Conservation (phyloP, 176 grass and related monocot species). For the Cenchrus americanus region DNA sequence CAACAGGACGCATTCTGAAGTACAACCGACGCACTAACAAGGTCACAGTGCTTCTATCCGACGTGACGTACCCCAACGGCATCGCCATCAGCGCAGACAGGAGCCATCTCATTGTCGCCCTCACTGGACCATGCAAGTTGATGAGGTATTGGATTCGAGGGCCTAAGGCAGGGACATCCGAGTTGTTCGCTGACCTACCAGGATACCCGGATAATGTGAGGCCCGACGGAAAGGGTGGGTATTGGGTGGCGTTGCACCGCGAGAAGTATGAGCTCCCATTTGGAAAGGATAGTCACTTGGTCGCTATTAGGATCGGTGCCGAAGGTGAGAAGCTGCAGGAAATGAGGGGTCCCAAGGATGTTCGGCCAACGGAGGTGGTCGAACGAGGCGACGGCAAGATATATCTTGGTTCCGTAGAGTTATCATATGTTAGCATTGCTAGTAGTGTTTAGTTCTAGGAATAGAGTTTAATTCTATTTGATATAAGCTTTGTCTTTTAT, state of each 20-base stretch:
- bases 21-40: not conserved
- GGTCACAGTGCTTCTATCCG: not conserved
- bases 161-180: not conserved
- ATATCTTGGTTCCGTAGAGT: not conserved
- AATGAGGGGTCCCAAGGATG: not conserved
- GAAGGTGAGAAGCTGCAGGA: not conserved
- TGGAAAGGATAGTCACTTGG: not conserved
- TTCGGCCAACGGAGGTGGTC: not conserved
- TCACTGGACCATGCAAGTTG: not conserved
- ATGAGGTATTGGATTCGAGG: not conserved
- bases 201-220: slow-evolving; percentile 47
- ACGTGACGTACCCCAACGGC: not conserved
- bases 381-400: not conserved
- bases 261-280: slow-evolving; percentile 1
- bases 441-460: not conserved
- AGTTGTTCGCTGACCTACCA: not conserved
- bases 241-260: slow-evolving; percentile 27
- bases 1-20: not conserved
- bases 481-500: too few relatives aligned
- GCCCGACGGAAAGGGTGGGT: not conserved
- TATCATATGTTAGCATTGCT: not conserved
- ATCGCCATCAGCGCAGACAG: not conserved
- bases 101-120: not conserved
- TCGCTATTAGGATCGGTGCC: not conserved
- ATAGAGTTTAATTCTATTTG: not conserved